A percentile compares a stretch with the other conserved stretches of the same genome.
Conservation (phyloP, 108 stramenopile genomes). For the Aurantiochytrium sp. region DNA sequence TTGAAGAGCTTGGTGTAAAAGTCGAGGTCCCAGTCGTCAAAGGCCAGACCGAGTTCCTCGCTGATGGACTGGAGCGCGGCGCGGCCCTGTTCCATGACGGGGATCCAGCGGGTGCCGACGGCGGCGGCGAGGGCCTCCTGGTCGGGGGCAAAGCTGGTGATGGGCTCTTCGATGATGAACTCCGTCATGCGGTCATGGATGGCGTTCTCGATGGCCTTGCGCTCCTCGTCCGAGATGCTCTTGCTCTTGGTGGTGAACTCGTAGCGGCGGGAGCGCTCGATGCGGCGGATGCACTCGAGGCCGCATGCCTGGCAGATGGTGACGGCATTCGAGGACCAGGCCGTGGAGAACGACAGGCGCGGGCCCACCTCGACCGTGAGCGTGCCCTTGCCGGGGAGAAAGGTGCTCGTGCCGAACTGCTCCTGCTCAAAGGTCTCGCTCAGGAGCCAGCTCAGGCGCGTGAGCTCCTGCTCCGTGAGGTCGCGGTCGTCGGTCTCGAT, state of each 20-base stretch:
- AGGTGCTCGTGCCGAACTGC: neutral
- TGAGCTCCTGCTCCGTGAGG: neutral
- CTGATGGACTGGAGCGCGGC: slow-evolving; percentile 82
- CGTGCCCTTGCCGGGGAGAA: slow-evolving; percentile 1
- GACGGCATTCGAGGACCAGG: slow-evolving; percentile 87
- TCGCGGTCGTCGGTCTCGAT: slow-evolving; percentile 13
- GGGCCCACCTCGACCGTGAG: slow-evolving; percentile 87
- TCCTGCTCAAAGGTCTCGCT: slow-evolving; percentile 32
- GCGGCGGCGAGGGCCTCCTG: slow-evolving; percentile 33
- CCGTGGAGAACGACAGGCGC: slow-evolving; percentile 89
- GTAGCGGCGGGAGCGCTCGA: slow-evolving; percentile 80
- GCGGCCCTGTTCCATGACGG: slow-evolving; percentile 79
- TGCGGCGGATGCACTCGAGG: slow-evolving; percentile 53
- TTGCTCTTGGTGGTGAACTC: slow-evolving; percentile 33
- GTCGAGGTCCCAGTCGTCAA: slow-evolving; percentile 96
- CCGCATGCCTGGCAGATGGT: slow-evolving; percentile 77
- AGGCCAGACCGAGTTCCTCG: slow-evolving; percentile 77
- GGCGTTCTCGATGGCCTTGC: slow-evolving; percentile 43
- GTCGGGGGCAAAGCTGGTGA: slow-evolving; percentile 67
- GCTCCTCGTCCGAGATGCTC: slow-evolving; percentile 34
- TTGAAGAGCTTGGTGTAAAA: slow-evolving; percentile 91
- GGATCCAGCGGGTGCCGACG: slow-evolving; percentile 65
- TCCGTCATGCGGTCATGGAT: slow-evolving; percentile 98
- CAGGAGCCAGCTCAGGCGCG: slow-evolving; percentile 25
- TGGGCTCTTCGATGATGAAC: slow-evolving; percentile 67